Conservation (phyloP, 2,329 filamentous ascomycete species). For the Orbilia ellipsospora region DNA sequence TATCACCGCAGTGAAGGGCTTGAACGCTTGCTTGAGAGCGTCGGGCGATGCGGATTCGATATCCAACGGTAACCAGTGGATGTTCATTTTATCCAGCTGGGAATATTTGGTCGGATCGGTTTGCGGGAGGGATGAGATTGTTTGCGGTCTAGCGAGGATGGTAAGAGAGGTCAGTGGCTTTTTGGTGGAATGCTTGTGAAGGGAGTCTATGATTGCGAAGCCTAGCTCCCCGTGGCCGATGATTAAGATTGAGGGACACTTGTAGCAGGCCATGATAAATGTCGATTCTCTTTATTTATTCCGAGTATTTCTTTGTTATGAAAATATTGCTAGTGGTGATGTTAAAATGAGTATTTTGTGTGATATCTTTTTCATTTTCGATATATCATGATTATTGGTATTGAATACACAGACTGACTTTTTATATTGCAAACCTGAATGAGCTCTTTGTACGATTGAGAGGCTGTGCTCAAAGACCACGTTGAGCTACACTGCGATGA, state of each 20-base stretch:
- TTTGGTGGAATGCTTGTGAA: constrained; percentile 23
- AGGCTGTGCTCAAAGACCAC: too few species aligned
- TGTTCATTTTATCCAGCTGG: constrained; percentile 29
- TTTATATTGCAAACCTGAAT: too few species aligned
- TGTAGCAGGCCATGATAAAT: constrained; percentile 21
- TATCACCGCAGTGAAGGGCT: constrained; percentile 34
- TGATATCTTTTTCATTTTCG: too few species aligned
- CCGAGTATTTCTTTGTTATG: not conserved
- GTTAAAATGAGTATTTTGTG: too few species aligned
- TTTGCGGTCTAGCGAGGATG: constrained; percentile 46
- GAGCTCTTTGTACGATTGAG: too few species aligned
- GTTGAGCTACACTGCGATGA: too few species aligned
- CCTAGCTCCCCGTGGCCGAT: constrained; percentile 51
- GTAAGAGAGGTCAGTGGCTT: constrained; percentile 39
- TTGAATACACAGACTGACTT: too few species aligned
- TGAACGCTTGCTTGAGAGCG: constrained; percentile 28
- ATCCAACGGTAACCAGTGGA: constrained; percentile 45
- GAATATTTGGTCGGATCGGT: constrained; percentile 49
- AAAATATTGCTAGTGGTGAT: too few species aligned
- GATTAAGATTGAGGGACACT: constrained; percentile 42
- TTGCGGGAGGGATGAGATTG: constrained; percentile 37
- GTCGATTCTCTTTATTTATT: not conserved
- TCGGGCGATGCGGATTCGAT: constrained; percentile 20
- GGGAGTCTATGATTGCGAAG: constrained; percentile 27
- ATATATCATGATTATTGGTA: too few species aligned